Base-by-base conservation (phyloP, 371 early-diverging fungal genomes). In the Zychaea mexicana region DNA sequence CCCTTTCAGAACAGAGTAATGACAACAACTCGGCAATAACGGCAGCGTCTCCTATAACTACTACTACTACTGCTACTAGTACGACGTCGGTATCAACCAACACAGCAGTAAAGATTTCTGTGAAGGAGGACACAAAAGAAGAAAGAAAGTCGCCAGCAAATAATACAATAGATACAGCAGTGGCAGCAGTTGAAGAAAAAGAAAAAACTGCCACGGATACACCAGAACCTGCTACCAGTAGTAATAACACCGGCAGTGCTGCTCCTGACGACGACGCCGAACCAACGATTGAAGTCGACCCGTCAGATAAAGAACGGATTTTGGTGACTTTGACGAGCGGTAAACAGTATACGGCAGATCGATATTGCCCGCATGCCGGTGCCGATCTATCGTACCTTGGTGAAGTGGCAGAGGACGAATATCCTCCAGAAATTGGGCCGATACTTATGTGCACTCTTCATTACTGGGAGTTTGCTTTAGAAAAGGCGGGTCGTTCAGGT, bases 351-450 rank as follows among this genome's bases (percentile, higher is more conserved):
- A 66, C 73, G 19, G 73, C 80, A 4, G 80, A 82, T 61, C 73
- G 80, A 27, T 82, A 82, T 55, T 82, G 82, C 59, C 80, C 82
- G n/a, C 82, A 82, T 66, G 79, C 74, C n/a, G 80, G 80, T 3
- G 80, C 80, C 2, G 82, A 82, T 42, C 66, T 82, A 17, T 64
- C 73, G 19, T 71, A 63, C 55, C 71, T 71, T 42, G 82, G 78
- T 8, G 69, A 72, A 59, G 63, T 82, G 7, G 67, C 66, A 13
- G 76, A 78, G 57, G 64, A 72, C 36, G 79, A 78, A 32, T 82
- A 82, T 59, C 76, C 78, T 9, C 75, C 78, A 15, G 82, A 82
- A 19, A 73, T 82, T 57, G 82, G 82, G 0, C 82, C 82, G 8
- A 62, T 79, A 21, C 52, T 79, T 27, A 61, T 73, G 52, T 82